These are phyloP conservation scores for Pleurotus tuber-regium DNA, from an alignment of 768 basidiomycete species.

Conservation along the genomic window DNA sequence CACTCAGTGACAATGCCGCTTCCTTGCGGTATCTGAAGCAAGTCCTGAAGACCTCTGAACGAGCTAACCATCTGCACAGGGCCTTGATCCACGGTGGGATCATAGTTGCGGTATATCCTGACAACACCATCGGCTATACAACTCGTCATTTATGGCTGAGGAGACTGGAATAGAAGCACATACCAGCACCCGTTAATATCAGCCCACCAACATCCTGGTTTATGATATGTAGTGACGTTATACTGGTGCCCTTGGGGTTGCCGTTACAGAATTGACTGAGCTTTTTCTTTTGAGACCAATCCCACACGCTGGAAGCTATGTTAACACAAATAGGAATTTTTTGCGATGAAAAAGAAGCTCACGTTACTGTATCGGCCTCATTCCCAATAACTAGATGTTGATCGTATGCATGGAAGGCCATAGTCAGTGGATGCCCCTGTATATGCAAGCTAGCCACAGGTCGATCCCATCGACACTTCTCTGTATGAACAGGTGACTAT, in stretches of 20 bases:
- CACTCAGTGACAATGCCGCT: slow-evolving; percentile 88
- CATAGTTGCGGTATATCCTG: slow-evolving; percentile 91
- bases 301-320: slow-evolving; percentile 70
- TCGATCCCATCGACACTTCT: slow-evolving; percentile 67
- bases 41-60: slow-evolving; percentile 84
- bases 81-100: slow-evolving; percentile 64
- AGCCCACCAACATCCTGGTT: slow-evolving; percentile 95
- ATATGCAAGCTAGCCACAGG: slow-evolving; percentile 65
- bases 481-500: slow-evolving; percentile 41
- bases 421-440: slow-evolving; percentile 59
- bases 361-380: slow-evolving; percentile 86
- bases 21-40: slow-evolving; percentile 71
- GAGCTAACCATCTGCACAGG: slow-evolving; percentile 91
- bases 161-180: slow-evolving; percentile 21
- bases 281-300: slow-evolving; percentile 82
- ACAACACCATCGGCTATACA: slow-evolving; percentile 88
- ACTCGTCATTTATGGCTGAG: slow-evolving; percentile 4
- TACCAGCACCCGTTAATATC: slow-evolving; percentile 83
- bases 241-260: slow-evolving; percentile 75
- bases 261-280: slow-evolving; percentile 88
- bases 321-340: slow-evolving; percentile 9
- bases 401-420: slow-evolving; percentile 93
- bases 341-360: slow-evolving; percentile 12
- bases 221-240: slow-evolving; percentile 88
- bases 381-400: slow-evolving; percentile 85